Conservation (phyloP, 768 basidiomycete species). For the Naganishia friedmannii region DNA sequence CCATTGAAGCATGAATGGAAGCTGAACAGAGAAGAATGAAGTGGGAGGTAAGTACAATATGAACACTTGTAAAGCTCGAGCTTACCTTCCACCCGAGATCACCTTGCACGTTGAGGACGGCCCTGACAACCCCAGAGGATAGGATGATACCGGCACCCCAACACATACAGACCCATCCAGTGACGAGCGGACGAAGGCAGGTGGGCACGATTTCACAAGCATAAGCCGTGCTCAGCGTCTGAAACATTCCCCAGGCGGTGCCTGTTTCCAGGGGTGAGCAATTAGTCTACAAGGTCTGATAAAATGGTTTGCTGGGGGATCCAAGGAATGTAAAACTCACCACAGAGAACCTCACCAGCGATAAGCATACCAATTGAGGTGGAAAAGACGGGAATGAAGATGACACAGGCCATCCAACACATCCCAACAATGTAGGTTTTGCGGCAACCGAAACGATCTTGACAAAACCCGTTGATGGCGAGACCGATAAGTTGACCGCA, state of each 20-base stretch:
- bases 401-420: slow-evolving; percentile 33
- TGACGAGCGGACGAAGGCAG: slow-evolving; percentile 40
- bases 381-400: slow-evolving; percentile 45
- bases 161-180: slow-evolving; percentile 34
- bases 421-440: slow-evolving; percentile 28
- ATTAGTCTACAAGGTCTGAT: not conserved
- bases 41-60: not conserved
- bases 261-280: not conserved
- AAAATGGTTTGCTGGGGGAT: too few relatives aligned
- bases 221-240: slow-evolving; percentile 47
- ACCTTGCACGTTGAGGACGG: slow-evolving; percentile 31
- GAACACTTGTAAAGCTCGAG: not conserved
- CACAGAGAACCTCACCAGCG: slow-evolving; percentile 39
- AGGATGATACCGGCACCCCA: slow-evolving; percentile 35
- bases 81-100: slow-evolving; percentile 35
- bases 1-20: slow-evolving; percentile 47
- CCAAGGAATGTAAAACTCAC: not conserved
- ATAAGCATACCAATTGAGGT: slow-evolving; percentile 38
- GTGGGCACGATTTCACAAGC: slow-evolving; percentile 47
- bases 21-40: not conserved
- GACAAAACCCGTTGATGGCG: slow-evolving; percentile 29
- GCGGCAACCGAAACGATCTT: slow-evolving; percentile 32
- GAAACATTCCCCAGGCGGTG: slow-evolving; percentile 13
- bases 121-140: slow-evolving; percentile 39
- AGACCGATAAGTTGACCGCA: slow-evolving; percentile 30